Evolutionary conservation across 2,329 filamentous ascomycete genomes (phyloP).

Genomic region (Penicillium sp.): DNA sequence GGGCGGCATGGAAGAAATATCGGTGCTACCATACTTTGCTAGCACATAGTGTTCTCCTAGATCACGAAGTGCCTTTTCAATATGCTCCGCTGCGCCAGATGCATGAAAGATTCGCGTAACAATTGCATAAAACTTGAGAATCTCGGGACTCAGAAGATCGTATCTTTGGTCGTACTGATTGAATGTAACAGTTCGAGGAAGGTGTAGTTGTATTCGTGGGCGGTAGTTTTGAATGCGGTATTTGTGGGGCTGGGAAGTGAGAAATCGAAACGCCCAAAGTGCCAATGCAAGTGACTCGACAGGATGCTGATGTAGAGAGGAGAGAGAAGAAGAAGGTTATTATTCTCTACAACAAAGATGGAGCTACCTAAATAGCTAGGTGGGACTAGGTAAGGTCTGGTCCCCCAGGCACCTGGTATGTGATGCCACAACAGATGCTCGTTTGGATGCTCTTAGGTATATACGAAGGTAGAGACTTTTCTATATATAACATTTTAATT

Average conservation of each 20-base stretch:
- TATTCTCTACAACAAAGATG: too few relatives aligned
- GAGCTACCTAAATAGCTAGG: too few relatives aligned
- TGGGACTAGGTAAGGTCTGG: too few relatives aligned
- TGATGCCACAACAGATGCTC: too few relatives aligned
- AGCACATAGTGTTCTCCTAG: neutral
- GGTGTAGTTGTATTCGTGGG: neutral
- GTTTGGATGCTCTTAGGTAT: too few relatives aligned
- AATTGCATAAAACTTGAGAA: constrained; percentile 2
- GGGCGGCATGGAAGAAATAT: neutral
- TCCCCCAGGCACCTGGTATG: too few relatives aligned
- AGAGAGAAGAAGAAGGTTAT: too few relatives aligned
- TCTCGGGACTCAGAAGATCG: neutral
- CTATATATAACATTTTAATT: too few relatives aligned
- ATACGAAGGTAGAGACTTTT: too few relatives aligned
- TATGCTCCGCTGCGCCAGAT: neutral
- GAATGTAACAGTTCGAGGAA: neutral
- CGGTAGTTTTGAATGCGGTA: neutral
- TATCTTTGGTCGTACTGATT: neutral
- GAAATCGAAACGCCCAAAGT: neutral
- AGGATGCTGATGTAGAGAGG: neutral
- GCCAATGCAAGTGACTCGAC: neutral
- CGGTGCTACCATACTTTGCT: constrained; percentile 6
- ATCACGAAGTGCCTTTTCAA: constrained; percentile 1
- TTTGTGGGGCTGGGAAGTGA: neutral
- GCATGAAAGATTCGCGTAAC: constrained; percentile 4